Conservation (phyloP, 225 moss, liverwort and hornwort genomes). For the Bryoerythrophyllum caledonicum region DNA sequence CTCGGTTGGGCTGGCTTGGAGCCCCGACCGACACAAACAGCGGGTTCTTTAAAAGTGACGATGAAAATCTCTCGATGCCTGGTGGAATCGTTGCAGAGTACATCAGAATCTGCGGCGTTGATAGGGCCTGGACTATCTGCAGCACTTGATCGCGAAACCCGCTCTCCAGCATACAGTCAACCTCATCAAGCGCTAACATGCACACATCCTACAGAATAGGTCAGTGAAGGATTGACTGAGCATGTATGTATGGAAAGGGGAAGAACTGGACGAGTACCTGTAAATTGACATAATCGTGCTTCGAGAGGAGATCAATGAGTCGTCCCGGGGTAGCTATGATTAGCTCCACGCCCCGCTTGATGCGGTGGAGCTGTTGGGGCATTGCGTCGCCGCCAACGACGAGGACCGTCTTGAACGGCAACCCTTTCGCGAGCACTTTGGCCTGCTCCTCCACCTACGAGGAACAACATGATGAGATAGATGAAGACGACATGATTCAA, state of each 20-base stretch:
- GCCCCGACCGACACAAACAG: conserved; percentile 69
- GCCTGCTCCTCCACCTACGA: conserved; percentile 90
- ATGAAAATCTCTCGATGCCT: conserved; percentile 64
- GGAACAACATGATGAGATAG: conserved; percentile 15
- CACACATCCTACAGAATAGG: conserved; percentile 47
- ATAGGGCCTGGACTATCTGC: conserved; percentile 76
- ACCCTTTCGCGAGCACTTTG: conserved; percentile 74
- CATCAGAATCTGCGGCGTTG: conserved; percentile 80
- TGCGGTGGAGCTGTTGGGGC: conserved; percentile 85
- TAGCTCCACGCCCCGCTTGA: conserved; percentile 87
- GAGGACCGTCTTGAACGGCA: conserved; percentile 89
- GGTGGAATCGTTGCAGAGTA: conserved; percentile 92
- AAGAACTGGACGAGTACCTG: conserved; percentile 36
- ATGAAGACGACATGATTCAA: background rate
- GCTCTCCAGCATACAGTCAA: conserved; percentile 89
- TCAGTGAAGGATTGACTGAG: conserved; percentile 6
- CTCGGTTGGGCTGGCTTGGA: conserved; percentile 64
- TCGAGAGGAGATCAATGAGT: conserved; percentile 80
- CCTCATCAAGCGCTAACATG: conserved; percentile 86
- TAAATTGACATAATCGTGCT: conserved; percentile 64
- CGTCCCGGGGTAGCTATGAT: conserved; percentile 92
- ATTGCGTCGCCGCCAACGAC: conserved; percentile 92
- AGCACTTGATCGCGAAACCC: conserved; percentile 87
- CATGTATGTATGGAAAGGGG: background rate
- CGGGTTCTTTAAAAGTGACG: conserved; percentile 66